Percentiles rank a stretch among this genome's conserved stretches.
phyloP scores from a whole-genome alignment of 108 stramenopile species.

The Skeletonema grethae region DNA sequence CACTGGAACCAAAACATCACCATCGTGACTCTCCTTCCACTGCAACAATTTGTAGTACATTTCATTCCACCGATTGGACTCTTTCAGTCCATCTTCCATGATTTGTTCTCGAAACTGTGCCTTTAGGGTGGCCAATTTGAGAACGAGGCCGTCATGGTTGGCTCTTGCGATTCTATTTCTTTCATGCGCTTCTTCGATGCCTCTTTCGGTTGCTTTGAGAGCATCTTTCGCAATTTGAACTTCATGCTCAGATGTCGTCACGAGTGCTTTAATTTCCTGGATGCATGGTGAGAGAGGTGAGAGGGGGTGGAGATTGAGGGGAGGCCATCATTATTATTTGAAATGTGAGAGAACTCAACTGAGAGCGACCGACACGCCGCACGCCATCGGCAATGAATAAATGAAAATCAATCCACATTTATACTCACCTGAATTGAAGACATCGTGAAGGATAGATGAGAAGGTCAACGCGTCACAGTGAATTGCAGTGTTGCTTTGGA shows the following conservation, averaged over 20 bases:
- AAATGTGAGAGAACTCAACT: no score
- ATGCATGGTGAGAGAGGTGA: background rate
- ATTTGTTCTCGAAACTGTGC: constrained; percentile 8
- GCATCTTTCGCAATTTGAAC: constrained; percentile 4
- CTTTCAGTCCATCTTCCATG: constrained; percentile 3
- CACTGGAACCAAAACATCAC: constrained; percentile 9
- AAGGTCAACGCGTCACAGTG: background rate
- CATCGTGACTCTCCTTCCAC: constrained; percentile 19
- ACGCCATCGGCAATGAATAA: background rate
- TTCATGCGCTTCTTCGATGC: constrained; percentile 1
- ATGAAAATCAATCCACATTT: background rate
- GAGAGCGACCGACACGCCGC: no score
- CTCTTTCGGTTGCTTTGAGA: constrained; percentile 6
- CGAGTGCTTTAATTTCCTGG: constrained; percentile 1
- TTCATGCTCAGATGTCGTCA: background rate
- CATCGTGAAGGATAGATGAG: background rate
- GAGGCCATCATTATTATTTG: no score
- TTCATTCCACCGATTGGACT: constrained; percentile 22
- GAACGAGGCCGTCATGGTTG: background rate
- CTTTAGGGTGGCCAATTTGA: background rate
- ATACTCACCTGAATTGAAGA: background rate
- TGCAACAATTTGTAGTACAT: constrained; percentile 18
- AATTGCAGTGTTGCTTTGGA: background rate
- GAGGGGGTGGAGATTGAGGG: background rate
- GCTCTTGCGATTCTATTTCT: background rate